These are phyloP conservation scores for Panicum virgatum DNA, from an alignment of 202 grass and related monocot species.

Conservation along the genomic window DNA sequence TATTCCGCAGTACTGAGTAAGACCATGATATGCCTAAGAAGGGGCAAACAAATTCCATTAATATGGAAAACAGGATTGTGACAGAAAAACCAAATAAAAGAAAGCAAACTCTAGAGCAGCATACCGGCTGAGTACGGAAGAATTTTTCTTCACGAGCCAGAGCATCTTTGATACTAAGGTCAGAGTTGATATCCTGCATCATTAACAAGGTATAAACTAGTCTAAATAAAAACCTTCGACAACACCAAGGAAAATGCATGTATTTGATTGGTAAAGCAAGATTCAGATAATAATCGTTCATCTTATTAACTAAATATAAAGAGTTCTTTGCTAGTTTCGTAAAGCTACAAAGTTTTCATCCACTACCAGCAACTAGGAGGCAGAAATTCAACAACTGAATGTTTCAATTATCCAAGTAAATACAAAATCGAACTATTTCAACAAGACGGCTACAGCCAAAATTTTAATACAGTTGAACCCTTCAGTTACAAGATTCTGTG, in stretches of 20 bases:
- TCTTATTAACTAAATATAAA: neutral
- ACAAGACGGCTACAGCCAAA: neutral
- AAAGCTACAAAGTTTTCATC: neutral
- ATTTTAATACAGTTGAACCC: neutral
- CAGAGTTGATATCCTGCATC: conserved; percentile 81
- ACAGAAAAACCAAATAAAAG: neutral
- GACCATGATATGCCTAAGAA: conserved; percentile 90
- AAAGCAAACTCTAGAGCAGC: conserved; percentile 23
- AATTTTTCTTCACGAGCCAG: conserved; percentile 82
- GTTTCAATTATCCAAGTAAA: conserved; percentile 14
- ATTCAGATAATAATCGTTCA: conserved; percentile 9
- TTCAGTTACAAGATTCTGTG: conserved; percentile 25
- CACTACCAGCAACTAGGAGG: neutral
- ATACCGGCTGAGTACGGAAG: conserved; percentile 83
- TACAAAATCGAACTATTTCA: neutral
- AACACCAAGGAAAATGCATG: conserved; percentile 20
- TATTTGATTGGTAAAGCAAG: neutral
- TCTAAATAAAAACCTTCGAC: conserved; percentile 16
- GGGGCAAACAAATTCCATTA: conserved; percentile 22
- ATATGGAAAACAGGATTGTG: conserved; percentile 11
- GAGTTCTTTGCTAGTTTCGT: neutral
- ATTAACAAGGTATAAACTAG: conserved; percentile 30
- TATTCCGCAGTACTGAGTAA: conserved; percentile 92
- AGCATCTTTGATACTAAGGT: conserved; percentile 95
- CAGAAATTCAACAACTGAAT: neutral